A percentile compares a stretch with the other conserved stretches of the same genome.
phyloP scores from a whole-genome alignment of 306 rosid genomes.

The Elaeagnus macrophylla region DNA sequence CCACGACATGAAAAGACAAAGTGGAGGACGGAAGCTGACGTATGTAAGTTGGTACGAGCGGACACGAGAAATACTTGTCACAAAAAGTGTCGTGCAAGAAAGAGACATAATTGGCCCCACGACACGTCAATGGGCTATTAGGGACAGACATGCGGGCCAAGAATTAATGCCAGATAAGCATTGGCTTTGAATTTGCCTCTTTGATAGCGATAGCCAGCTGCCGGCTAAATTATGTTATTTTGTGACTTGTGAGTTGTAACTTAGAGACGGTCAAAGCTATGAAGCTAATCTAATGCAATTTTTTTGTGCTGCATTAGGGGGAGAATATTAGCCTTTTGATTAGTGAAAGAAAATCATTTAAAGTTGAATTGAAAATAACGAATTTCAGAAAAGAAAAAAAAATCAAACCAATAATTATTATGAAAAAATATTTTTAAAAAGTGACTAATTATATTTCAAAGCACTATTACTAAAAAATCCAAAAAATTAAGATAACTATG shows the following conservation, averaged over 20 bases:
- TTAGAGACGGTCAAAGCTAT: no score
- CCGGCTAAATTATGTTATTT: slow-evolving; percentile 36
- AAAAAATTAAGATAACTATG: no score
- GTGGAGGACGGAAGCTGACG: slow-evolving; percentile 23
- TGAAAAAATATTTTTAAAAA: no score
- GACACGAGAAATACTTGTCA: slow-evolving; percentile 19
- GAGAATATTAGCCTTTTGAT: no score
- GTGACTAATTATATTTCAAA: no score
- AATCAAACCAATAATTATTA: no score
- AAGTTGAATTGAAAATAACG: no score
- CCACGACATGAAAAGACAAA: slow-evolving; percentile 25
- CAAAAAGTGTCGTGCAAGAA: background rate
- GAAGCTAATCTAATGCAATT: no score
- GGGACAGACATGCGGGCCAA: slow-evolving; percentile 47
- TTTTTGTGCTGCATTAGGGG: no score
- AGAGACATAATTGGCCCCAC: slow-evolving; percentile 47
- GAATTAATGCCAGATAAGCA: slow-evolving; percentile 32
- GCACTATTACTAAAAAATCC: no score
- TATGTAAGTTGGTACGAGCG: slow-evolving; percentile 5
- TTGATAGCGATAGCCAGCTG: slow-evolving; percentile 27
- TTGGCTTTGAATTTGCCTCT: slow-evolving; percentile 6
- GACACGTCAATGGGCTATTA: slow-evolving; percentile 27
- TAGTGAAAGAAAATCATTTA: no score
- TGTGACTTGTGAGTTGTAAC: background rate
- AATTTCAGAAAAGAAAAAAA: no score